Conservation (phyloP, 345 rosid species). For the Alliaria petiolata region DNA sequence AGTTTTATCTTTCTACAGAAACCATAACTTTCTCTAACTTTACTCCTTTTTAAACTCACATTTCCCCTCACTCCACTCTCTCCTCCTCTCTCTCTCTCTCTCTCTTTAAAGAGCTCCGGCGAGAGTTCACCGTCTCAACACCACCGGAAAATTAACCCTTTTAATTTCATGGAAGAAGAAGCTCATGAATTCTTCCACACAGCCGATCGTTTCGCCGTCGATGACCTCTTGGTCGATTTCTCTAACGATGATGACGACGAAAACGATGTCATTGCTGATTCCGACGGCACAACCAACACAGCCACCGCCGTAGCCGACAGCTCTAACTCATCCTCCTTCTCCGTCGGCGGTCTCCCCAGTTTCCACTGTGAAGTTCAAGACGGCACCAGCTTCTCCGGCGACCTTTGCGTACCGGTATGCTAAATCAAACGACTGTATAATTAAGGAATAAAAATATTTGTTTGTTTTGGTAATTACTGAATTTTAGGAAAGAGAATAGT, state of each 20-base stretch:
- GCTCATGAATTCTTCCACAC: slow-evolving; percentile 25
- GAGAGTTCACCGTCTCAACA: slow-evolving; percentile 19
- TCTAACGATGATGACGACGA: slow-evolving; percentile 64
- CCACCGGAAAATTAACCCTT: not conserved
- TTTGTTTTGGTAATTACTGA: too few relatives aligned
- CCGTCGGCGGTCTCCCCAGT: slow-evolving; percentile 28
- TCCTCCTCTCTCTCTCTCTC: slow-evolving; percentile 18
- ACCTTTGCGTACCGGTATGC: slow-evolving; percentile 88
- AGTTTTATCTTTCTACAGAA: slow-evolving; percentile 5
- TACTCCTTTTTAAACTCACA: slow-evolving; percentile 34
- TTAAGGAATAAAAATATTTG: too few relatives aligned
- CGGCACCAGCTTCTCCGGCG: slow-evolving; percentile 50
- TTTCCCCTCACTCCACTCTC: slow-evolving; percentile 35
- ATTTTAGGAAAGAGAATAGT: too few relatives aligned
- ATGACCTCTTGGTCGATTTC: slow-evolving; percentile 79
- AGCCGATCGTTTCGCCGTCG: slow-evolving; percentile 74
- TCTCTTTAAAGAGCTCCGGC: slow-evolving; percentile 13
- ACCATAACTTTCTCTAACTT: slow-evolving; percentile 36
- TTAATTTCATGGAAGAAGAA: slow-evolving; percentile 24
- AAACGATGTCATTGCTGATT: slow-evolving; percentile 36
- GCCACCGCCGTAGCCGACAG: slow-evolving; percentile 49
- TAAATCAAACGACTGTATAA: not conserved
- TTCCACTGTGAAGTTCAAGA: slow-evolving; percentile 39
- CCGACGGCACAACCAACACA: slow-evolving; percentile 25
- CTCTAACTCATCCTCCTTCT: slow-evolving; percentile 49